These are phyloP conservation scores for Curvularia lunata DNA, from an alignment of 2,329 filamentous ascomycete genomes.

Conservation along the genomic window DNA sequence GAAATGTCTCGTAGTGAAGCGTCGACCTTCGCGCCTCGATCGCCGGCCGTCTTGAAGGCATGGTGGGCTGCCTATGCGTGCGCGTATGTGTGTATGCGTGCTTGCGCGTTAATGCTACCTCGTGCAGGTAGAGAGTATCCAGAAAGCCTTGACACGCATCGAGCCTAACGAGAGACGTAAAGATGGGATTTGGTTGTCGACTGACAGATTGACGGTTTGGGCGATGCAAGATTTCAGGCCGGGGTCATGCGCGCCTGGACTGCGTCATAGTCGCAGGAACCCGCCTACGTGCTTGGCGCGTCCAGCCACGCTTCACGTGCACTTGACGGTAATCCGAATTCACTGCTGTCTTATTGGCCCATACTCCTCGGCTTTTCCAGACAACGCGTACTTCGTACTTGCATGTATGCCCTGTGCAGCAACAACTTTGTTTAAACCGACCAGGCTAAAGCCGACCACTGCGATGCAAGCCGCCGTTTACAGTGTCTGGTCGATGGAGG, in stretches of 20 bases:
- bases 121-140: conserved; percentile 19
- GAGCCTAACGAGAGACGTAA: neutral
- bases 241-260: conserved; percentile 10
- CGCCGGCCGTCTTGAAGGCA: conserved; percentile 44
- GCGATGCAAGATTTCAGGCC: conserved; percentile 12
- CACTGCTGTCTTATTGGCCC: neutral
- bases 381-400: neutral
- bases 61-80: conserved; percentile 16
- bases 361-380: neutral
- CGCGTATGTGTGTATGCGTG: neutral
- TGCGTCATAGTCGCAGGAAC: conserved; percentile 16
- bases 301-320: neutral
- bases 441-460: neutral
- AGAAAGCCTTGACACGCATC: conserved; percentile 22
- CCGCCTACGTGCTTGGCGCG: conserved; percentile 14
- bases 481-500: neutral
- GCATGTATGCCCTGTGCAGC: no score
- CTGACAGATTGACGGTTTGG: conserved; percentile 3
- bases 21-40: conserved; percentile 56
- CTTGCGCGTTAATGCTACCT: conserved; percentile 26
- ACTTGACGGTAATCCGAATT: neutral
- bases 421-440: neutral
- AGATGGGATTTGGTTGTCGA: conserved; percentile 2
- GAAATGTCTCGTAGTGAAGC: conserved; percentile 81
- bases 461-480: neutral